A percentile compares a stretch with the other conserved stretches of the same genome.
phyloP scores from a whole-genome alignment of 2,329 filamentous ascomycete species.

The Setomelanomma holmii region DNA sequence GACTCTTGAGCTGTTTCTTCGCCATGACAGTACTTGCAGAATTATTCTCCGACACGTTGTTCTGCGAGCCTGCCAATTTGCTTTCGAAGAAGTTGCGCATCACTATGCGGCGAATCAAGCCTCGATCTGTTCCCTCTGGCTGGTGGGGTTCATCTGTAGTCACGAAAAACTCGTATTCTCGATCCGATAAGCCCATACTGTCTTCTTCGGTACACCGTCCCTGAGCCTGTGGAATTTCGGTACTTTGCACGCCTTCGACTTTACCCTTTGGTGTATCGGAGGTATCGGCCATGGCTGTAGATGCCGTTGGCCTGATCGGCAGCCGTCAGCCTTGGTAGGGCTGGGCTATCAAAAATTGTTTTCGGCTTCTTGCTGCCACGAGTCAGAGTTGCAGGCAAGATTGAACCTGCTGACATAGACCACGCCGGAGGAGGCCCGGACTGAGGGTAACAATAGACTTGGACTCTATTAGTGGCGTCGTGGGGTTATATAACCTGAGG shows the following conservation, averaged over 20 bases:
- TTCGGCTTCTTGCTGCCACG: not conserved
- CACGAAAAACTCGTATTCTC: constrained; percentile 37
- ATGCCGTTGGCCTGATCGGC: constrained; percentile 1
- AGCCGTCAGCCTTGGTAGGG: not conserved
- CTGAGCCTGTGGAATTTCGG: not conserved
- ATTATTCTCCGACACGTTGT: constrained; percentile 18
- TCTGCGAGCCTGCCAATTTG: constrained; percentile 11
- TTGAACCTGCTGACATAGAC: not conserved
- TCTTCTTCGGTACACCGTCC: not conserved
- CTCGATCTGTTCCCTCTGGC: constrained; percentile 25
- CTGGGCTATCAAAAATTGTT: not conserved
- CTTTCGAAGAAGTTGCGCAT: constrained; percentile 39
- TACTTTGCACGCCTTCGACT: not conserved
- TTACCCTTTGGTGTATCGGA: not conserved
- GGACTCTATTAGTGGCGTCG: not conserved
- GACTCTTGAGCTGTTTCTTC: constrained; percentile 24
- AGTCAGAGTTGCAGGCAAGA: not conserved
- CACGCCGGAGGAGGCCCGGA: not conserved
- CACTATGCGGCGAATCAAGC: constrained; percentile 32
- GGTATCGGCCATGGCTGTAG: constrained; percentile 1
- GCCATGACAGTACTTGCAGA: constrained; percentile 31
- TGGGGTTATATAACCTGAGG: constrained; percentile 11
- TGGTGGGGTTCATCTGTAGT: constrained; percentile 32
- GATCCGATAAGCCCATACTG: constrained; percentile 9
- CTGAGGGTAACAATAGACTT: not conserved